phyloP scores from a whole-genome alignment of 1,284 basidiomycete species.

The Coriolopsis trogii region DNA sequence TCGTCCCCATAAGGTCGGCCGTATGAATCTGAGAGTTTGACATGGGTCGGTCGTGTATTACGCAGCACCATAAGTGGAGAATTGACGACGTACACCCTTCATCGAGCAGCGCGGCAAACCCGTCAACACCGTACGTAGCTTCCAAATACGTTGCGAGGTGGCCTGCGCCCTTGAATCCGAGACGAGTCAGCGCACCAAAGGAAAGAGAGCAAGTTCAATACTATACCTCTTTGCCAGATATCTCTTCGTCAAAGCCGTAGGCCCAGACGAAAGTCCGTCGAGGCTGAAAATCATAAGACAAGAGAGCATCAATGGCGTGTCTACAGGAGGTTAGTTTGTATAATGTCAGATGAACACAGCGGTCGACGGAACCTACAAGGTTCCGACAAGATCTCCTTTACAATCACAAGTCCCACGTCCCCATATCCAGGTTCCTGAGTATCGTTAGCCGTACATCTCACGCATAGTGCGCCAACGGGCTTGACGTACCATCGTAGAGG shows the following conservation, averaged over 20 bases:
- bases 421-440: slow-evolving; percentile 54
- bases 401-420: slow-evolving; percentile 66
- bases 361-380: slow-evolving; percentile 45
- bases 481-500: slow-evolving; percentile 36
- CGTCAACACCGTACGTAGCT: slow-evolving; percentile 51
- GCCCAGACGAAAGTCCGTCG: slow-evolving; percentile 60
- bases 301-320: slow-evolving; percentile 52
- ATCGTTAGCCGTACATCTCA: neutral
- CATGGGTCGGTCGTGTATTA: too few relatives aligned
- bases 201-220: neutral
- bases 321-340: slow-evolving; percentile 30
- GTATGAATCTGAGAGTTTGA: slow-evolving; percentile 27
- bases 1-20: slow-evolving; percentile 35
- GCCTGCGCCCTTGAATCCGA: slow-evolving; percentile 45
- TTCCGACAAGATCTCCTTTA: slow-evolving; percentile 59
- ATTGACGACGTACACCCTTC: slow-evolving; percentile 51
- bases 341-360: neutral
- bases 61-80: neutral
- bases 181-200: neutral
- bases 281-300: slow-evolving; percentile 54
- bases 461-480: neutral
- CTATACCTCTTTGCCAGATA: slow-evolving; percentile 48
- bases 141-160: slow-evolving; percentile 49
- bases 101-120: slow-evolving; percentile 57
- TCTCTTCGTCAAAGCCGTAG: slow-evolving; percentile 74